Evolutionary conservation across 768 basidiomycete genomes (phyloP), one percentile per base, ranked within the genome.

Genomic region (Fomitopsis pulvina): DNA sequence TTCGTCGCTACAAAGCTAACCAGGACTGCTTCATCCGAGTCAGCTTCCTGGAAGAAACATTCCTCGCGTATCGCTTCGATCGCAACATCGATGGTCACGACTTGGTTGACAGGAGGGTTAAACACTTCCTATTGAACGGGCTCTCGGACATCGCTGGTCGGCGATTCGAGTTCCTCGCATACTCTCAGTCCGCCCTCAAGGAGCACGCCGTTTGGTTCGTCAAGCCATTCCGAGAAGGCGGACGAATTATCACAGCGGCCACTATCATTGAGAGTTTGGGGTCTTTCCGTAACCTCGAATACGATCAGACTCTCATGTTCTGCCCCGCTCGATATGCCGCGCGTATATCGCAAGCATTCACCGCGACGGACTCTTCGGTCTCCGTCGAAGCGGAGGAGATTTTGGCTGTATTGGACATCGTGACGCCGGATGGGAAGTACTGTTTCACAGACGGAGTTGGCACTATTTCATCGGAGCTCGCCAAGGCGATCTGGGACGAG

Each of bases 371-470:
- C 53, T 71, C 78, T 0, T 77, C 80, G 2, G 60, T 78, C 27
- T 63, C 77, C 14, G 63, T 72, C 37, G 51, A 63, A 38, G 53
- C 63, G n/a, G 68, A 73, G 41, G 66, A 75, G 57, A 63, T 76
- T 34, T 21, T 65, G 16, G 54, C 66, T 18, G 58, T 74, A 0
- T 66, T 71, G n/a, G 80, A 85, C 60, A 74, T 84, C 25, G 56
- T 72, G 27, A 55, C 53, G 25, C 4, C 42, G 52, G 56, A n/a
- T 57, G 51, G 40, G 54, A 60, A 32, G 57, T 79, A 74, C 51
- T 65, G 68, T 39, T 86, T 85, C 62, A 86, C 85, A 0, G 86
- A 88, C 58, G 86, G 85, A 5, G 79, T 84, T 20, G 87, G 85
- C 0, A 79, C 75, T 0, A 74, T 85, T 52, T 85, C 83, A 1